Conservation (phyloP, 139 green algal genomes). For the Trebouxia sp. region DNA sequence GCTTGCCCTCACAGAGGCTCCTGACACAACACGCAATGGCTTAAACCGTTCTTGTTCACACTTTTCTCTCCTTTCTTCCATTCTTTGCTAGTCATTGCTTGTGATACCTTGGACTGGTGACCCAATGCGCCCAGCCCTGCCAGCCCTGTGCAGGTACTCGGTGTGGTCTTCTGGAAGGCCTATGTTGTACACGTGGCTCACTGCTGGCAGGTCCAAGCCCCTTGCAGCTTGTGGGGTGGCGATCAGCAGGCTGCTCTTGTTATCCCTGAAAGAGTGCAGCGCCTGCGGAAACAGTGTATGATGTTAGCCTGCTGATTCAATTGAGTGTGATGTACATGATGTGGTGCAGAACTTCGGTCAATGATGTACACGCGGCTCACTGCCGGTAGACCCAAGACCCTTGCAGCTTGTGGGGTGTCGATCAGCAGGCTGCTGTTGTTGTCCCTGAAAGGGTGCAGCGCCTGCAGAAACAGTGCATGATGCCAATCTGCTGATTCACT, state of each 20-base stretch:
- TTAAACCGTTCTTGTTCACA: no score
- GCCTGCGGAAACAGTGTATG: no score
- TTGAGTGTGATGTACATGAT: conserved; percentile 22
- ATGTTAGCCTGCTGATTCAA: no score
- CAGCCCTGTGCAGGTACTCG: conserved; percentile 84
- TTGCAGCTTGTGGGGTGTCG: conserved; percentile 61
- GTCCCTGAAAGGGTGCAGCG: conserved; percentile 79
- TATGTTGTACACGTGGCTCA: conserved; percentile 85
- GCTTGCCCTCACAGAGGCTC: no score
- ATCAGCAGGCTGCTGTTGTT: conserved; percentile 69
- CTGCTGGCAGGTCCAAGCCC: conserved; percentile 84
- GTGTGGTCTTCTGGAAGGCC: conserved; percentile 53
- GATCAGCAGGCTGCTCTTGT: conserved; percentile 67
- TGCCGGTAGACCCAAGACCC: conserved; percentile 85
- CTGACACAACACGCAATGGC: no score
- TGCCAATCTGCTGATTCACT: no score
- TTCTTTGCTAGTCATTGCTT: no score
- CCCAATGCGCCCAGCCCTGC: conserved; percentile 46
- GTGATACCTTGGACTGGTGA: neutral
- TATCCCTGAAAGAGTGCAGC: conserved; percentile 78
- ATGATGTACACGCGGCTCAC: conserved; percentile 87
- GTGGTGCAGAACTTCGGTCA: neutral
- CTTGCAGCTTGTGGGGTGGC: conserved; percentile 66
- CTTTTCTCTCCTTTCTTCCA: no score
- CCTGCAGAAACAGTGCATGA: no score